Base-by-base conservation (phyloP, 306 rosid genomes). In the Alnus rubra region DNA sequence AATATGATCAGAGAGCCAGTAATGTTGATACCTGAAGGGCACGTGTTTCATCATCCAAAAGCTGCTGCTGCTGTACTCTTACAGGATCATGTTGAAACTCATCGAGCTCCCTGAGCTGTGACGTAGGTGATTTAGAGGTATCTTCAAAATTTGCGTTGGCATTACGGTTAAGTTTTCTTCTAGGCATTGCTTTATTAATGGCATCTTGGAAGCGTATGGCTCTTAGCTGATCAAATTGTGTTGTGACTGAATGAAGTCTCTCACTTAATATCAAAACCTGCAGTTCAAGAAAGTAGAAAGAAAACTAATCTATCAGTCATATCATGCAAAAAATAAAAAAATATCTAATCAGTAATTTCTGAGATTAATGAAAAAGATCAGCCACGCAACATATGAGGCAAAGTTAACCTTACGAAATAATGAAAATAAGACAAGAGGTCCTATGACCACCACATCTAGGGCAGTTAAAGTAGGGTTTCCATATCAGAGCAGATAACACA, bases 161-260 rank as follows among this genome's bases (percentile, higher is more conserved):
- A 37, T 77, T 74, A 33, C 80, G 94, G 37, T 85, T 89, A 28
- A 81, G 87, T 82, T 89, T 93, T 89, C 93, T 85, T 79, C 97
- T 86, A 52, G 98, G 96, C 47, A 76, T 87, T 79, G 94, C 93
- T 85, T 82, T 91, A 74, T 84, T 95, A 81, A 95, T 90, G 82
- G 89, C 87, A 72, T 93, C 98, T 83, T 91, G 97, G 83, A 95
- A 91, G 56, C 98, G 99, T 78, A 82, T 85, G 71, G 99, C 97
- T 82, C 99, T 90, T 60, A 95, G 96, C 92, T 87, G 89, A 91
- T 95, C 99, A 88, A 91, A 95, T 82, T 85, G 93, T 76, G 92
- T 70, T 8, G 98, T 91, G 70, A 95, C 96, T 31, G 92, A 82
- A 87, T 95, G 99, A 56, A 95, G 99, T 63, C 85, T 91, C 90